A percentile compares a stretch with the other conserved stretches of the same genome.
Evolutionary conservation across 2,329 filamentous ascomycete species (phyloP).

Genomic region (Stagonosporopsis rhizophila): DNA sequence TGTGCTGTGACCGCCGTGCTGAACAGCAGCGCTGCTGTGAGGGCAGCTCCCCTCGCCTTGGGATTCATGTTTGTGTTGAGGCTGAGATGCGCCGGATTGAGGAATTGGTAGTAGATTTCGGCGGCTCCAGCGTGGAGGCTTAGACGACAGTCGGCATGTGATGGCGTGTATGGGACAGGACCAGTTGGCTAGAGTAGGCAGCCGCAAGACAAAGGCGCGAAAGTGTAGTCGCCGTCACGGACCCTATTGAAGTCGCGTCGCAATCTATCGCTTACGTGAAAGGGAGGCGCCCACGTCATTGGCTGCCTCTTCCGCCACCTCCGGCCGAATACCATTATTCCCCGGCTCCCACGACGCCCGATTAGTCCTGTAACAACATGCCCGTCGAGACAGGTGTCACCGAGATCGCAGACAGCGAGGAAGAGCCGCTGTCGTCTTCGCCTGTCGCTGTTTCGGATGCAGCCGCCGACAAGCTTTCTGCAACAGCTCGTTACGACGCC

Average conservation of each 20-base stretch:
- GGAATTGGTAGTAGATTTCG: conserved; percentile 13
- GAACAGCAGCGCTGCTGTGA: conserved; percentile 34
- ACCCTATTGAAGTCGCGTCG: conserved; percentile 30
- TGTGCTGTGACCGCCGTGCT: conserved; percentile 43
- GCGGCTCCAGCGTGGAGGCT: conserved; percentile 29
- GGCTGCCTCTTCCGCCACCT: conserved; percentile 21
- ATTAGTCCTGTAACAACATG: conserved; percentile 30
- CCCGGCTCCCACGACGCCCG: conserved; percentile 1
- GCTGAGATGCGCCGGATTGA: conserved; percentile 5
- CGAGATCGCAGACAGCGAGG: conserved; percentile 46
- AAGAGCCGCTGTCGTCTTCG: conserved; percentile 42
- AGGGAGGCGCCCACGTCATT: conserved; percentile 28
- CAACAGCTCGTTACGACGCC: conserved; percentile 29
- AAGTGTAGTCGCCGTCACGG: conserved; percentile 14
- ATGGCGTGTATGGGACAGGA: conserved; percentile 5
- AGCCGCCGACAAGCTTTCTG: conserved; percentile 32
- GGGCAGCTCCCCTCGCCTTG: conserved; percentile 22
- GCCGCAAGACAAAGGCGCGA: background rate
- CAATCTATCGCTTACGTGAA: conserved; percentile 38
- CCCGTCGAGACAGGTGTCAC: conserved; percentile 23
- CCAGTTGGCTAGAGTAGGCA: background rate
- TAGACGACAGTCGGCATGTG: conserved; percentile 14
- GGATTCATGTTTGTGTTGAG: conserved; percentile 21
- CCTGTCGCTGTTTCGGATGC: conserved; percentile 24
- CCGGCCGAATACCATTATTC: conserved; percentile 9